Evolutionary conservation across 2,329 filamentous ascomycete species (phyloP), one percentile per base, ranked within the genome.

Genomic region (Chrysoporthe austroafricana): DNA sequence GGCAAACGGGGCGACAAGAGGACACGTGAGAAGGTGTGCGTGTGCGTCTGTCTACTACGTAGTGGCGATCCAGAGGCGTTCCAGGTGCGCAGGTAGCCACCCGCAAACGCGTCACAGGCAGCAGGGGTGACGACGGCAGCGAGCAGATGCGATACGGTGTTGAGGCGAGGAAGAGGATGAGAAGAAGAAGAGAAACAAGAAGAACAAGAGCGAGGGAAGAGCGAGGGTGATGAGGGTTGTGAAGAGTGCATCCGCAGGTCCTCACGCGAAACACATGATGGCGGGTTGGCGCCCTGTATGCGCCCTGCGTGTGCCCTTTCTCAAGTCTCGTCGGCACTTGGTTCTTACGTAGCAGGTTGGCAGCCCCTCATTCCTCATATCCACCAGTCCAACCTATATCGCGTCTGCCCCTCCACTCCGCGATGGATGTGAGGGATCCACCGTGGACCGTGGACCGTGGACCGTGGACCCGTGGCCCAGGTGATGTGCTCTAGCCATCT

Each of bases 1-100:
- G 57, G 48, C 46, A 54, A 43, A 63, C 61, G 13, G 48, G 46
- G 34, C 36, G 34, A 43, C 46, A 63, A 63, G 32, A 63, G 34
- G 18, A 18, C 61, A n/a, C 46, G 21, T 42, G 34, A 36, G 18
- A 54, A 11, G 26, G 13, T 13, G 39, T 26, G 34, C 6, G 34
- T 26, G 26, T 21, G 21, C 21, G 21, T 26, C 2, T 26, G 26
- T 26, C 26, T 26, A 26, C 26, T 26, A 26, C 26, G 26, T 32
- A 21, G 21, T 42, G 36, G 21, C 32, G 46, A 54, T 34, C 43
- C 46, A 32, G 36, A 32, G 50, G 36, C 14, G 5, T 4, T 32
- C n/a, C 5, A 14, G 13, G 16, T 54, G 44, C 42, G 6, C n/a
- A 9, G 43, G 59, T 50, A 42, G 60, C 52, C 26, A n/a, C 52